A percentile compares a stretch with the other conserved stretches of the same genome.
phyloP scores from a whole-genome alignment of 495 filamentous ascomycete species.

The Neurospora sp. region DNA sequence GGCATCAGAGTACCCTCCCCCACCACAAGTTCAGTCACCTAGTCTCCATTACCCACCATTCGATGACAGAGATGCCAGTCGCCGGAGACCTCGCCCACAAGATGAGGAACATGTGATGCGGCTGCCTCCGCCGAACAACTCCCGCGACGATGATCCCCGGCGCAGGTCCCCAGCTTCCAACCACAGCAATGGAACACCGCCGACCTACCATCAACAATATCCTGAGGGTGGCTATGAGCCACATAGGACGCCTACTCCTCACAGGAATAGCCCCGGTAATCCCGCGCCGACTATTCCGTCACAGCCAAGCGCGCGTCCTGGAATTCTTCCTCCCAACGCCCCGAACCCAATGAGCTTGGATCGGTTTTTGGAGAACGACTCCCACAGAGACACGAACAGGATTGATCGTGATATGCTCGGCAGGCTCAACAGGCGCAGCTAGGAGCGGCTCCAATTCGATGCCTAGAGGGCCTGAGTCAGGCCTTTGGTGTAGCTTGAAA shows the following conservation, averaged over 20 bases:
- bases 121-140: constrained; percentile 35
- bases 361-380: constrained; percentile 26
- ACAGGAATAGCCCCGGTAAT: constrained; percentile 18
- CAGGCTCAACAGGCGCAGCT: constrained; percentile 15
- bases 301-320: background rate
- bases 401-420: constrained; percentile 39
- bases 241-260: constrained; percentile 13
- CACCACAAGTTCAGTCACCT: constrained; percentile 14
- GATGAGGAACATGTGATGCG: constrained; percentile 34
- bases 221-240: constrained; percentile 16
- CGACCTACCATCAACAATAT: constrained; percentile 19
- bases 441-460: background rate
- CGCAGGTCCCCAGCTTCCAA: constrained; percentile 37
- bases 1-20: constrained; percentile 14
- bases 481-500: background rate
- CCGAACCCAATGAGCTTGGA: constrained; percentile 35
- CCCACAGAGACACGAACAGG: constrained; percentile 14
- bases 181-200: constrained; percentile 31
- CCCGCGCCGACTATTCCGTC: constrained; percentile 2
- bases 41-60: constrained; percentile 27
- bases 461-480: background rate
- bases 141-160: constrained; percentile 31
- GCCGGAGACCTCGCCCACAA: constrained; percentile 23
- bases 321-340: background rate
- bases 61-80: constrained; percentile 25